Percentiles rank a stretch among this genome's conserved stretches.
Conservation (phyloP, 176 grass and related monocot genomes). For the Zea luxurians region DNA sequence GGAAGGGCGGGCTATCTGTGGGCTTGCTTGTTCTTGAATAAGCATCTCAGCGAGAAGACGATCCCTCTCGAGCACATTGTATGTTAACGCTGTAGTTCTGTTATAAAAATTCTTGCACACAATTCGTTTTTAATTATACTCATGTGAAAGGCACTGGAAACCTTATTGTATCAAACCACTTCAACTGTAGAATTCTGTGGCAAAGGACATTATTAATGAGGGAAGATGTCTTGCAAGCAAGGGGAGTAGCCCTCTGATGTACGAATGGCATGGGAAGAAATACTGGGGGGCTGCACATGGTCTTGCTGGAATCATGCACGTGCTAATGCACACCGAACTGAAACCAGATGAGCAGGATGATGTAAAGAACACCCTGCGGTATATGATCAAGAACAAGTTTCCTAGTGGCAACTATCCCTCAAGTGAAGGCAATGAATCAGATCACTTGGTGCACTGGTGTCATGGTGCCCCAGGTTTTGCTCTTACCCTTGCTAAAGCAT, state of each 20-base stretch:
- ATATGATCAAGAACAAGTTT: constrained; percentile 83
- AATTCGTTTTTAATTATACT: not conserved
- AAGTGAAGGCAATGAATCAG: constrained; percentile 58
- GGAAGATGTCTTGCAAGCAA: constrained; percentile 65
- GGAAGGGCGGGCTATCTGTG: constrained; percentile 91
- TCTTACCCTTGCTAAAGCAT: constrained; percentile 72
- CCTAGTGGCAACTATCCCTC: constrained; percentile 75
- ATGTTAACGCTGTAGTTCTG: not conserved
- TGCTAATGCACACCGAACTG: constrained; percentile 70
- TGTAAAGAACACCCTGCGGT: constrained; percentile 72
- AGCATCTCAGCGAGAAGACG: constrained; percentile 59
- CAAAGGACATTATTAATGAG: constrained; percentile 68
- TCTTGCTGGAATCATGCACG: constrained; percentile 85
- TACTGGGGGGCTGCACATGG: constrained; percentile 92
- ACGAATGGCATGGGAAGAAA: constrained; percentile 82
- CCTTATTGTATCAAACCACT: constrained; percentile 26
- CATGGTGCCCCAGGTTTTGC: constrained; percentile 88
- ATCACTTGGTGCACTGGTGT: constrained; percentile 84
- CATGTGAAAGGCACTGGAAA: constrained; percentile 7
- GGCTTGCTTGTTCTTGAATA: constrained; percentile 94
- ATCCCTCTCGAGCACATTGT: constrained; percentile 61
- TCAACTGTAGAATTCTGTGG: constrained; percentile 49
- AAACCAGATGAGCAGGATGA: constrained; percentile 55
- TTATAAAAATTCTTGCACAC: not conserved
- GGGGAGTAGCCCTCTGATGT: constrained; percentile 69